Conservation (phyloP, 176 grass and related monocot genomes). For the Elymus sibiricus region DNA sequence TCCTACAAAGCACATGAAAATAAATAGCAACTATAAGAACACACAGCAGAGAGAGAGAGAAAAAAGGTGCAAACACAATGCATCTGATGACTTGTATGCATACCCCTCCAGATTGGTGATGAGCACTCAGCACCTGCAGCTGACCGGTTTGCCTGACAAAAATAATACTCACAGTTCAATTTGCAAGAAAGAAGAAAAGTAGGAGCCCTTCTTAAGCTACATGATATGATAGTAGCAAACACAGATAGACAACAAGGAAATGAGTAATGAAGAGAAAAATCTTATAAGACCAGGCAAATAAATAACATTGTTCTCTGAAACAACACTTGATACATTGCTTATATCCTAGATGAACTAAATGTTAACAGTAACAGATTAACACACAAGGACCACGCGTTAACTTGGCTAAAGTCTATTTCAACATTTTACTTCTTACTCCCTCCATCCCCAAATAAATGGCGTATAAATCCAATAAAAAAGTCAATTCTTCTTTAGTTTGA, state of each 20-base stretch:
- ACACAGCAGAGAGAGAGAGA: no score
- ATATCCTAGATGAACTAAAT: background rate
- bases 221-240: background rate
- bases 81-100: background rate
- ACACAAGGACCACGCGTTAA: background rate
- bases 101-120: slow-evolving; percentile 99
- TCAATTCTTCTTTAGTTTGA: no score
- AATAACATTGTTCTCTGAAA: background rate
- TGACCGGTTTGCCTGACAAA: slow-evolving; percentile 81
- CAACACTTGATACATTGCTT: background rate
- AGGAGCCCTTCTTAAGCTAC: background rate
- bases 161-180: background rate
- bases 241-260: background rate
- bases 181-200: background rate
- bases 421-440: background rate
- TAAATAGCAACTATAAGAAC: background rate
- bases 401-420: background rate
- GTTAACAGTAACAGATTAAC: background rate
- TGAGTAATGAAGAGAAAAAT: background rate
- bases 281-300: background rate
- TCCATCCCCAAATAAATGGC: background rate
- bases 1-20: slow-evolving; percentile 55
- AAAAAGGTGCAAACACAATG: background rate
- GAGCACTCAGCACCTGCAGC: slow-evolving; percentile 88
- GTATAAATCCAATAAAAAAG: background rate